Evolutionary conservation across 805 yeast species (phyloP), one percentile per base, ranked within the genome.

Genomic region (Nakazawaea populi): DNA sequence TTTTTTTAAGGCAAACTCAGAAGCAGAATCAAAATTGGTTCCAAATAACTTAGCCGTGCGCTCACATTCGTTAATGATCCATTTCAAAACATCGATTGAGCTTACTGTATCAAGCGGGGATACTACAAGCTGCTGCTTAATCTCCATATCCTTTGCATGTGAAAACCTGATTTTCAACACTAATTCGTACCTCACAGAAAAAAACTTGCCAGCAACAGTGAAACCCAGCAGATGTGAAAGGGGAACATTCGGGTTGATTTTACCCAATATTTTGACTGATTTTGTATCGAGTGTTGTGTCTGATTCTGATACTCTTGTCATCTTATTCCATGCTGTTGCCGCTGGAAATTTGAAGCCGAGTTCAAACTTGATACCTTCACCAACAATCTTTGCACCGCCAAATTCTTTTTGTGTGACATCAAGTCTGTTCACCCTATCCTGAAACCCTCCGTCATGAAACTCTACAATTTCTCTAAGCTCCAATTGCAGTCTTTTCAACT

Each of bases 401-500:
- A 55, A 45, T 11, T 56, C 57, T 9, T 27, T 24, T 27, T 45
- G 43, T 3, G 44, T 46, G 10, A 36, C 6, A 7, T 44, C 48
- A 8, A 51, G 11, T 14, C 30, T 41, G n/a, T 39, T 50, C 18
- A 37, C 39, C 36, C 46, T 45, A 24, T 45, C 48, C 24, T 36
- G 52, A 31, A 50, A 66, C 4, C 80, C 79, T 7, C 76, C 74
- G 56, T 78, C 82, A 49, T 73, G 74, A 47, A 79, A 71, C 57
- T 78, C 85, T 41, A 82, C 60, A 4, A 75, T 66, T 57, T 83
- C 87, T 52, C 73, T 72, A 5, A 83, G 55, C 53, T 79, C 82
- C 42, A 78, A 64, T 0, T 71, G 63, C 4, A 81, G 65, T 44
- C 66, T 66, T 55, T 75, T 78, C 35, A 83, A 56, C 50, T 68